phyloP scores from a whole-genome alignment of 441 rosid genomes.

The Rhodomyrtus psidioides region DNA sequence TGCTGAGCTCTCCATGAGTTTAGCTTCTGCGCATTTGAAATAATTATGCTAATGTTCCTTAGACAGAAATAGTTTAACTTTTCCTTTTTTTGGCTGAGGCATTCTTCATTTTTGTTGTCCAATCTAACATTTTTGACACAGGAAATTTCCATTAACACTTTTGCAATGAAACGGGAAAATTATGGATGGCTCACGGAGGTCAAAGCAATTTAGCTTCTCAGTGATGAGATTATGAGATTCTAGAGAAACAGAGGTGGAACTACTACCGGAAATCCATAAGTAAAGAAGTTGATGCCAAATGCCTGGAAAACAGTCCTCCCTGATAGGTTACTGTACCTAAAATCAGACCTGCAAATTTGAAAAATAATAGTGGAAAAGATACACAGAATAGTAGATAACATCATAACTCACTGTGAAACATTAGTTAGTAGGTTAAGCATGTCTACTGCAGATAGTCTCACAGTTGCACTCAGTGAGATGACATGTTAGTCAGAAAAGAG shows the following conservation, averaged over 20 bases:
- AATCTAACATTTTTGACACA: background rate
- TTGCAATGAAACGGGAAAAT: background rate
- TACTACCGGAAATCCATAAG: slow-evolving; percentile 1
- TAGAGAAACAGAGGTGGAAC: background rate
- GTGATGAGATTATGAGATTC: background rate
- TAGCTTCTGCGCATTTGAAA: background rate
- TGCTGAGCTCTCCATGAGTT: background rate
- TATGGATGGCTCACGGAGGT: background rate
- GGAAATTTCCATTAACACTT: background rate
- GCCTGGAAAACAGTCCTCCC: slow-evolving; percentile 5
- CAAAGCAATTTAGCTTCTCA: background rate
- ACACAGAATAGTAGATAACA: background rate
- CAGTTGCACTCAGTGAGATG: background rate
- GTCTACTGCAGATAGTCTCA: background rate
- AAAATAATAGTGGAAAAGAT: background rate
- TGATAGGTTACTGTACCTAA: background rate
- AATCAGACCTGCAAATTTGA: background rate
- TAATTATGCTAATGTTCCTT: background rate
- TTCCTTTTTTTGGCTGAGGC: background rate
- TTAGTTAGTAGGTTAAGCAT: background rate
- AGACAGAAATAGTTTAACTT: background rate
- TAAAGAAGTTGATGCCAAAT: slow-evolving; percentile 16
- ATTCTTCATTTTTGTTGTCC: background rate
- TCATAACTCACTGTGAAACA: background rate
- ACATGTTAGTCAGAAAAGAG: background rate